Base-by-base conservation (phyloP, 306 rosid species). In the Hippophae gyantsensis region DNA sequence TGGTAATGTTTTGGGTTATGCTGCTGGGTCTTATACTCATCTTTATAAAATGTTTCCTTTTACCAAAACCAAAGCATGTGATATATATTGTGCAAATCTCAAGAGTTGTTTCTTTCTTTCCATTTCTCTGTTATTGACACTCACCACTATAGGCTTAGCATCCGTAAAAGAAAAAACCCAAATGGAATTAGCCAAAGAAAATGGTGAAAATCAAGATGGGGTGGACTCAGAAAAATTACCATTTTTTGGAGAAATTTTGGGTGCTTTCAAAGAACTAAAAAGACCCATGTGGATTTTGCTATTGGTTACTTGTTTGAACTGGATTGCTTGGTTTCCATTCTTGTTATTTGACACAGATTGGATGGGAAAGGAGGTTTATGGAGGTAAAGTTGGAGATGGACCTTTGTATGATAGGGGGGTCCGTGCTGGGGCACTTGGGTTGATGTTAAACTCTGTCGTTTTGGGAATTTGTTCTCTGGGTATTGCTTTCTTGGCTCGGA, bases 281-380 rank as follows among this genome's bases (percentile, higher is more conserved):
- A 70, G 69, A 13, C 98, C 98, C 0, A 87, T 87, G 98, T 69
- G 90, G 85, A 57, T 87, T 9, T 58, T 92, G 3, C 44, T 92
- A 0, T n/a, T 87, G 47, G 98, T 92, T 69, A 92, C 98, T 62
- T 78, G 86, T 14, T 73, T 87, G 0, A 92, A 92, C 9, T 92
- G 98, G 96, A 55, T 87, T 26, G 98, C 93, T 0, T 92, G 98
- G 96, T 92, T 87, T 45, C 96, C 96, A 0, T 92, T 92, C 75
- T 14, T 92, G 61, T 54, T 92, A 38, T 92, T 76, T 60, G 96
- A 92, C 69, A 92, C 98, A 0, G 98, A 92, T 53, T 92, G 98
- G 98, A 92, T 85, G 98, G 98, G 98, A 1, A 44, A 10, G 7
- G 98, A 92, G 67, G 96, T 92, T 32, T 92, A 74, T 38, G 98